Evolutionary conservation across 2,329 filamentous ascomycete species (phyloP), one percentile per base, ranked within the genome.

Genomic region (Botrytis fragariae): DNA sequence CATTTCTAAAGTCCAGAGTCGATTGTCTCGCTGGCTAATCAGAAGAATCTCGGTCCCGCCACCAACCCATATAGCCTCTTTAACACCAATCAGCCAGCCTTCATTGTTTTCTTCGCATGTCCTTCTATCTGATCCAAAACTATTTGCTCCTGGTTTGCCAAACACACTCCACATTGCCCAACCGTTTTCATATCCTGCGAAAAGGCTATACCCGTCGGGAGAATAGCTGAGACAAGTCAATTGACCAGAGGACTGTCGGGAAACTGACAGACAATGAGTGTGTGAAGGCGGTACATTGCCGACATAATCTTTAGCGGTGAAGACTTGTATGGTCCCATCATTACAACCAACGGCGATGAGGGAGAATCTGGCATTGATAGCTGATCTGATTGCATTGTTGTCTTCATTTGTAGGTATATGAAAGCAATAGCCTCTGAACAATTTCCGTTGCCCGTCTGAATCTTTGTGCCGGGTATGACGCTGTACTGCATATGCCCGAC

Each of bases 141-240:
- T 97, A 77, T 90, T 93, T 72, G 92, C 94, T 22, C 94, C 91
- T 3, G 92, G 88, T 82, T 97, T 98, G 48, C 96, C 96, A 82
- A 97, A 99, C 54, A 98, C 96, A 81, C 95, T 98, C 95, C 95
- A 99, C 64, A 91, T 95, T 7, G 93, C 92, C 96, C 96, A 99
- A 0, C 96, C 97, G 74, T 91, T 90, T 79, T 96, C 91, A 80
- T 95, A 98, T 1, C 95, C 96, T 61, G 92, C 94, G 82, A 99
- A 98, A 14, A 99, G 87, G 81, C 95, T 97, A 82, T 98, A 98
- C 29, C 96, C 96, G 81, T 99, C 96, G 0, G 95, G 94, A 1
- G 96, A 98, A 84, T 97, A 99, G 74, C 84, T 90, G 76, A 99
- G 83, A 44, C 90, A 92, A 3, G 89, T 94, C 69, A 98, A 84